A percentile compares a stretch with the other conserved stretches of the same genome.
phyloP scores from a whole-genome alignment of 306 rosid species.

The Castanea sativa region DNA sequence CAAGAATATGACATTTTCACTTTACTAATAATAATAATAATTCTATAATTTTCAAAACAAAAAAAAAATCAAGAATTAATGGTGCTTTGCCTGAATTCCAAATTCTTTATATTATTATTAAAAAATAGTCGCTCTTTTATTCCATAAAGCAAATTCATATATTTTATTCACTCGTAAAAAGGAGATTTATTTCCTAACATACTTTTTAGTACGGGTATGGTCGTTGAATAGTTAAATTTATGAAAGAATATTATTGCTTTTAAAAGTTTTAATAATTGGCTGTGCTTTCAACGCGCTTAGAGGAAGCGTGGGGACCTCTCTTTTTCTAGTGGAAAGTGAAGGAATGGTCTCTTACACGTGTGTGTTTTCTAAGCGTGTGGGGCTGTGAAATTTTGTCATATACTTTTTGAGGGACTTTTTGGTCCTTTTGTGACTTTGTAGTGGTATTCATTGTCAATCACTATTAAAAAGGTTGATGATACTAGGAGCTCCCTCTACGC shows the following conservation, averaged over 20 bases:
- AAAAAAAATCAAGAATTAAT: not conserved
- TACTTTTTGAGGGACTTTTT: not conserved
- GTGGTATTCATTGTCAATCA: conserved; percentile 25
- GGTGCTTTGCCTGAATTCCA: not conserved
- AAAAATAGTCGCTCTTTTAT: no score
- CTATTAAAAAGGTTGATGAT: not conserved
- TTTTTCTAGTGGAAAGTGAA: not conserved
- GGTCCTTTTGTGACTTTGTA: conserved; percentile 8
- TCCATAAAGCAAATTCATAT: no score
- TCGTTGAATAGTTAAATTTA: no score
- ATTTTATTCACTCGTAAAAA: no score
- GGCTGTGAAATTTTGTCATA: not conserved
- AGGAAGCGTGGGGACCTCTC: not conserved
- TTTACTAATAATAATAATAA: conserved; percentile 5
- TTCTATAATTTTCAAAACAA: not conserved
- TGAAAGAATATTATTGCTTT: not conserved
- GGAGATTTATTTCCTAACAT: no score
- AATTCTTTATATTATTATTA: no score
- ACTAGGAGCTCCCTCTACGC: not conserved
- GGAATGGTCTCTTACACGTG: conserved; percentile 2
- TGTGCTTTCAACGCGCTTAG: conserved; percentile 9
- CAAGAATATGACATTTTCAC: no score
- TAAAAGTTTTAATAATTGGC: no score
- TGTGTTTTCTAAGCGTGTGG: conserved; percentile 14
- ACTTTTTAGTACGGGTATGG: no score